Conservation (phyloP, 2,329 filamentous ascomycete species). For the Epichloe hybrida region DNA sequence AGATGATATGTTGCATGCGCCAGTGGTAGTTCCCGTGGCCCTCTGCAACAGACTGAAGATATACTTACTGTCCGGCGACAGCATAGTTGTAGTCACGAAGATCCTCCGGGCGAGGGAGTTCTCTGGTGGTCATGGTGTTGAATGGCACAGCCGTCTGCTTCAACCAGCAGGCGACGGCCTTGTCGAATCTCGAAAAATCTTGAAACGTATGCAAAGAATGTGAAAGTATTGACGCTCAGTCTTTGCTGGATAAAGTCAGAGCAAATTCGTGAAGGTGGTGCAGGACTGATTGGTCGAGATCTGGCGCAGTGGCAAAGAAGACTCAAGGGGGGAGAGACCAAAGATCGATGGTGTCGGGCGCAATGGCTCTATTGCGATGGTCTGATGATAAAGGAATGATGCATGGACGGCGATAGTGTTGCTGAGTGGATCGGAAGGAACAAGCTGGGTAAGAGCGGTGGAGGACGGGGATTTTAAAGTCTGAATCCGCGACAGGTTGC, state of each 20-base stretch:
- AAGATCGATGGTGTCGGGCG: not conserved
- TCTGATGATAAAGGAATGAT: too few species aligned
- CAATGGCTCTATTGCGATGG: too few species aligned
- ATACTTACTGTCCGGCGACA: conserved; percentile 71
- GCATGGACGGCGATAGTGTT: not conserved
- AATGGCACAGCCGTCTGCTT: not conserved
- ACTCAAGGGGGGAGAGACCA: not conserved
- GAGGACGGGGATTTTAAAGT: not conserved
- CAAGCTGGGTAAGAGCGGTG: not conserved
- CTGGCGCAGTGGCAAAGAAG: not conserved
- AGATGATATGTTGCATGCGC: not conserved
- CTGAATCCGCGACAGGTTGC: not conserved
- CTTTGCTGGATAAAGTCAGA: not conserved
- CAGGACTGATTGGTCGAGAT: not conserved
- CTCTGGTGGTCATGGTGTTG: conserved; percentile 16
- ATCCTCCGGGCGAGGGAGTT: conserved; percentile 43
- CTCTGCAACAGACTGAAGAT: not conserved
- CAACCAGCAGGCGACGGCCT: not conserved
- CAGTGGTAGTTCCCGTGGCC: not conserved
- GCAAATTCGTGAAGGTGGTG: not conserved
- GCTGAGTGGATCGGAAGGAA: not conserved
- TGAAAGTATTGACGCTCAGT: not conserved
- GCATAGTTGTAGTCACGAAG: conserved; percentile 60
- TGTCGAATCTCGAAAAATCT: too few species aligned
- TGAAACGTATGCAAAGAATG: not conserved